A percentile compares a stretch with the other conserved stretches of the same genome.
Conservation (phyloP, 2,329 filamentous ascomycete genomes). For the Fusarium papillatum region DNA sequence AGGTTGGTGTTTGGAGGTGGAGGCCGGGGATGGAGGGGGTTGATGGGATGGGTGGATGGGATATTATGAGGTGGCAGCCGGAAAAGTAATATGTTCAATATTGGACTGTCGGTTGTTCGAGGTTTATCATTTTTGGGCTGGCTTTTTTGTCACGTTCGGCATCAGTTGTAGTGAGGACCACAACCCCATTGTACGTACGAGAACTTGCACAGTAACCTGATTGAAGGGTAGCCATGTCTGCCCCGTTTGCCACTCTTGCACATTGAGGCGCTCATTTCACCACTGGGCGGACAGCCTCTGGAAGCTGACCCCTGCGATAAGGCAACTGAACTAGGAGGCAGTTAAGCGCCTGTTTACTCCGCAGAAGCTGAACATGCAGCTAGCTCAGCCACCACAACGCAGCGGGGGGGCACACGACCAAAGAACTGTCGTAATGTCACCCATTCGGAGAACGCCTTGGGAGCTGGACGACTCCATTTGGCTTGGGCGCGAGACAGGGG, state of each 20-base stretch:
- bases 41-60: neutral
- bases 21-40: neutral
- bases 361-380: neutral
- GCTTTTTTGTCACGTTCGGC: too few species aligned
- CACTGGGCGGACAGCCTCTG: neutral
- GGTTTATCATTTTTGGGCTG: too few species aligned
- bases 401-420: neutral
- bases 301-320: neutral
- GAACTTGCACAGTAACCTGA: too few species aligned
- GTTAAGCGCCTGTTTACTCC: neutral
- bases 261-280: neutral
- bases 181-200: too few species aligned
- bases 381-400: neutral
- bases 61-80: neutral
- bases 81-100: neutral
- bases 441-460: neutral
- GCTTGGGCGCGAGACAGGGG: neutral
- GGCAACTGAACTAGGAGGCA: neutral
- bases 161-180: too few species aligned
- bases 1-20: neutral
- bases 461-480: neutral
- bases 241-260: neutral
- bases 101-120: neutral
- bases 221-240: neutral
- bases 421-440: neutral